These are phyloP conservation scores for Populus hybrid DNA, from an alignment of 441 rosid genomes.

Conservation along the genomic window DNA sequence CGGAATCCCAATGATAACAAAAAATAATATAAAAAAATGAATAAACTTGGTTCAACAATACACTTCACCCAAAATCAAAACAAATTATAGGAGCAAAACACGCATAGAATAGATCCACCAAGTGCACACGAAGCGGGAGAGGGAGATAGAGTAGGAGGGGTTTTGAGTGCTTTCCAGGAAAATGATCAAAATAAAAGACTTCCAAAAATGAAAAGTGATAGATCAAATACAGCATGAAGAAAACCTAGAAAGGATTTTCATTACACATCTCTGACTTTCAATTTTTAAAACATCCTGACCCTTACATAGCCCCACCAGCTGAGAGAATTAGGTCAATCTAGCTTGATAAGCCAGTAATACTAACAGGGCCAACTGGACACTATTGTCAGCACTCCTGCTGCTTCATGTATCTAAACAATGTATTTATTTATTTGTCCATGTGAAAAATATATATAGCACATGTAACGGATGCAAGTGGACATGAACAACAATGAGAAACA, in stretches of 20 bases:
- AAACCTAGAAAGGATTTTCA: not conserved
- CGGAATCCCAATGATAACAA: not conserved
- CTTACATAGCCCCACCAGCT: not conserved
- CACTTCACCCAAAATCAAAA: not conserved
- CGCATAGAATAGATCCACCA: not conserved
- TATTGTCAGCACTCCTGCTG: not conserved
- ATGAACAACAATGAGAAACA: not conserved
- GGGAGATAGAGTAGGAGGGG: not conserved
- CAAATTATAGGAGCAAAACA: not conserved
- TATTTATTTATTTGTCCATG: not conserved
- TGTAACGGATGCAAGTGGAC: not conserved
- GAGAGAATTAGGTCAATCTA: not conserved
- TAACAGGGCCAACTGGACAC: not conserved
- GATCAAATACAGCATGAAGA: not conserved
- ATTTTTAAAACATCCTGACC: slow-evolving; percentile 4
- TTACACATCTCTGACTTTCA: not conserved
- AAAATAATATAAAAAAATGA: not conserved
- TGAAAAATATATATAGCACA: not conserved
- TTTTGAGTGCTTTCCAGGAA: slow-evolving; percentile 5
- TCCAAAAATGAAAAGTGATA: not conserved
- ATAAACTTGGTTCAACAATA: not conserved
- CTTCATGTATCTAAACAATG: not conserved
- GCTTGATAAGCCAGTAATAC: not conserved
- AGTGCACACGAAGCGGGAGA: not conserved
- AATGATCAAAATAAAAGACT: not conserved